Base-by-base conservation (phyloP, 768 basidiomycete species). In the Coprinopsis sp. region DNA sequence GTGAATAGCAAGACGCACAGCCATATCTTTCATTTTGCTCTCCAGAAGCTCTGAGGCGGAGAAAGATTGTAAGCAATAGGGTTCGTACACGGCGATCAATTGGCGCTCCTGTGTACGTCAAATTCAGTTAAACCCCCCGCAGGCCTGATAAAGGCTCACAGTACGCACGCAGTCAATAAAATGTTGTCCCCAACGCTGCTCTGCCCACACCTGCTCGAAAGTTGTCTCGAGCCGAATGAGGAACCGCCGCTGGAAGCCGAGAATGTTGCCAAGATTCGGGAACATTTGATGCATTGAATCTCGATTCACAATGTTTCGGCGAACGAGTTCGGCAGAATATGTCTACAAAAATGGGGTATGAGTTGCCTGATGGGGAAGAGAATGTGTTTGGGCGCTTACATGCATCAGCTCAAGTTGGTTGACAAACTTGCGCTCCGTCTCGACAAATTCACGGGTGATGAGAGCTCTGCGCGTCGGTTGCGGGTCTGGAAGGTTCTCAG, bases 221-320 rank as follows among this genome's bases (percentile, higher is more conserved):
- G 82, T 91, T 56, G 83, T 81, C 64, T 96, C 92, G 30, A 95
- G 72, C 29, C 82, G 84, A 64, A 94, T 93, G 44, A 94, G 81
- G 67, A 95, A 94, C 62, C 85, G 84, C 54, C 93, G 82, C 64
- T 98, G 96, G 59, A 98, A 96, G 64, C 98, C 96, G 56, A 98
- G 77, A 24, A 99, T 77, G 62, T 91, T 88, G 74, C 91, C 89
- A 52, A 98, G 76, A 64, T 90, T 90, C 3, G 93, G 91, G 70
- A 99, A 99, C 48, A 99, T 84, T 47, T 86, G 77, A 67, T 97
- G 95, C 44, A 95, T 91, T 33, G 91, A 93, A 62, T 98, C 96
- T 55, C 91, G 89, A 64, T 93, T 87, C 54, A 98, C 86, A 45
- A 89, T 74, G 57, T 89, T 86, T 58, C 79, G 80, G 64, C 87